phyloP scores from a whole-genome alignment of 345 rosid genomes.

The Nephelium lappaceum region DNA sequence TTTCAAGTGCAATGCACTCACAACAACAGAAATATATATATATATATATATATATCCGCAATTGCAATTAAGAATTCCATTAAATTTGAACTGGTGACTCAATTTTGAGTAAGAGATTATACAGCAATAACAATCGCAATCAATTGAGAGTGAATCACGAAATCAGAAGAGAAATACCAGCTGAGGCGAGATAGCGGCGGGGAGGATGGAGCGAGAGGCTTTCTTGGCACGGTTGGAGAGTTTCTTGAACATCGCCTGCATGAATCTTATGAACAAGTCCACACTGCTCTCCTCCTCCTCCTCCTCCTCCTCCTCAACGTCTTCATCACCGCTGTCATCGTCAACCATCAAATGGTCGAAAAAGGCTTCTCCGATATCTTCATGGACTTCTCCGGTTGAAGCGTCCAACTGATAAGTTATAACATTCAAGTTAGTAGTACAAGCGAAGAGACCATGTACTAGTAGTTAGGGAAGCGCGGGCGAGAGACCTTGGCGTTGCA shows the following conservation, averaged over 20 bases:
- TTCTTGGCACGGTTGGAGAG: conserved; percentile 72
- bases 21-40: background rate
- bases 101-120: background rate
- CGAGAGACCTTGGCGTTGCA: conserved; percentile 30
- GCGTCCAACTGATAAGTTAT: conserved; percentile 39
- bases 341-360: conserved; percentile 38
- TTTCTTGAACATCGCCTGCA: conserved; percentile 62
- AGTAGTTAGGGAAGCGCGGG: background rate
- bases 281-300: conserved; percentile 65
- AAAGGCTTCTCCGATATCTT: conserved; percentile 44
- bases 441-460: background rate
- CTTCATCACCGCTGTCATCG: conserved; percentile 51
- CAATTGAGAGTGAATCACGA: background rate
- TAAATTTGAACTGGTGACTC: background rate
- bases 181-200: conserved; percentile 63
- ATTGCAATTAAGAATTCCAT: background rate
- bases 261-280: conserved; percentile 69
- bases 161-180: conserved; percentile 39
- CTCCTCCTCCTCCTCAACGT: conserved; percentile 51
- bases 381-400: conserved; percentile 37
- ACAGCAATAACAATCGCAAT: background rate
- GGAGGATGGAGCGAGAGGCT: conserved; percentile 66
- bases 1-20: background rate
- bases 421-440: background rate
- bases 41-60: background rate